These are phyloP conservation scores for Hyphodiscus sp. DNA, from an alignment of 2,329 filamentous ascomycete species.

Conservation along the genomic window DNA sequence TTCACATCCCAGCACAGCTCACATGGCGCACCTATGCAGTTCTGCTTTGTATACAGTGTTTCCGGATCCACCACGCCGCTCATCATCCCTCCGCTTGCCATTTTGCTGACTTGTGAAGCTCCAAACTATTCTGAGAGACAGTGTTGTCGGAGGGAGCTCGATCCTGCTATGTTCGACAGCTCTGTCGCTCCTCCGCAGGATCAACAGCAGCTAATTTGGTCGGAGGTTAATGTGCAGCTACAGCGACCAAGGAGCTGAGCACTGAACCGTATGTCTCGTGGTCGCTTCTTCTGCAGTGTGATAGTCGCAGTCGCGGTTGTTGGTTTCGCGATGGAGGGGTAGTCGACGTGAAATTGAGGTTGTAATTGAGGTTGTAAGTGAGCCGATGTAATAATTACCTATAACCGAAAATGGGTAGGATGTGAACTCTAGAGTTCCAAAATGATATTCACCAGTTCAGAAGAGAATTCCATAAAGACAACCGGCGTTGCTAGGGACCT, in stretches of 20 bases:
- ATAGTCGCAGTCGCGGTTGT: slow-evolving; percentile 12
- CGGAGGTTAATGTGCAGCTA: too few species aligned
- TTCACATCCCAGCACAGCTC: slow-evolving; percentile 4
- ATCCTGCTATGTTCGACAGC: neutral
- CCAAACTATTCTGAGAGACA: neutral
- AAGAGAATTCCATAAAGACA: neutral
- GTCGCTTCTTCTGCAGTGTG: neutral
- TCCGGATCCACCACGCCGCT: slow-evolving; percentile 70
- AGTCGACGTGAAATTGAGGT: slow-evolving; percentile 8
- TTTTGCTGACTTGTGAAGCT: slow-evolving; percentile 8
- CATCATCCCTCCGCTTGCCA: slow-evolving; percentile 30
- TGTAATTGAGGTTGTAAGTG: neutral
- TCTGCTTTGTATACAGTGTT: slow-evolving; percentile 87
- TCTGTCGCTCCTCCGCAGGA: neutral
- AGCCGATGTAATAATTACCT: neutral
- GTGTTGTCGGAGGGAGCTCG: neutral
- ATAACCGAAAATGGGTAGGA: neutral
- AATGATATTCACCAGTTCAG: neutral
- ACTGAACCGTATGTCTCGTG: neutral
- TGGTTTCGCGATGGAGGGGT: slow-evolving; percentile 24
- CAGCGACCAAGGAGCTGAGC: neutral
- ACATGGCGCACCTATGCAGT: slow-evolving; percentile 64
- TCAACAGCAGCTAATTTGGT: neutral
- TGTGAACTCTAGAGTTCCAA: neutral
- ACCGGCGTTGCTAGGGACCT: neutral